These are phyloP conservation scores for Colletotrichum tropicale DNA, from an alignment of 2,329 filamentous ascomycete species.

Conservation along the genomic window DNA sequence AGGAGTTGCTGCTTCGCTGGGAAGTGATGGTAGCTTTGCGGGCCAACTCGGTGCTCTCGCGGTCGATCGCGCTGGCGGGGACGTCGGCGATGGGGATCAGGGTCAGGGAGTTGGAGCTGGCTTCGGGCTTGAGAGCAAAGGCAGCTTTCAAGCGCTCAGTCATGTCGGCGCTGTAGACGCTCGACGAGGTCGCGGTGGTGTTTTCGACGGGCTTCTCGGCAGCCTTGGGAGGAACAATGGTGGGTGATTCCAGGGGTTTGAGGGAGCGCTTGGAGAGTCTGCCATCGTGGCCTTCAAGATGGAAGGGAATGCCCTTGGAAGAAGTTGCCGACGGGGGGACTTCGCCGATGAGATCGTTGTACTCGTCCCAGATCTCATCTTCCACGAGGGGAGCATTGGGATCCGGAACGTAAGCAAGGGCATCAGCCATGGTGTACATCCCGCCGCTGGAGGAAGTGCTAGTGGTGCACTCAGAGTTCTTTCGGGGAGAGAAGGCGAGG, in stretches of 20 bases:
- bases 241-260: constrained; percentile 52
- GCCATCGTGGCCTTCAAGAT: constrained; percentile 54
- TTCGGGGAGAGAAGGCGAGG: constrained; percentile 73
- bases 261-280: constrained; percentile 38
- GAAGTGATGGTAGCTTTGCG: constrained; percentile 21
- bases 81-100: constrained; percentile 49
- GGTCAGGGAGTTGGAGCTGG: constrained; percentile 47
- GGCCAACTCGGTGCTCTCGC: constrained; percentile 27
- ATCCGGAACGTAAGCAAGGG: constrained; percentile 70
- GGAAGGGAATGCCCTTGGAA: constrained; percentile 60
- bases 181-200: constrained; percentile 45
- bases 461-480: constrained; percentile 68
- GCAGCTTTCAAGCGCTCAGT: constrained; percentile 55
- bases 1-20: constrained; percentile 33
- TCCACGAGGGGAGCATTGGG: constrained; percentile 69
- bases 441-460: constrained; percentile 60
- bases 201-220: background rate
- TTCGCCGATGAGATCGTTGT: constrained; percentile 84
- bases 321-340: constrained; percentile 58
- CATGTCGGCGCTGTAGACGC: constrained; percentile 60
- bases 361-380: constrained; percentile 94
- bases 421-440: constrained; percentile 61
- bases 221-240: constrained; percentile 31
- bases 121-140: constrained; percentile 38
- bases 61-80: constrained; percentile 21